Conservation (phyloP, 352 stramenopile species). For the Phytophthora chlamydospora region DNA sequence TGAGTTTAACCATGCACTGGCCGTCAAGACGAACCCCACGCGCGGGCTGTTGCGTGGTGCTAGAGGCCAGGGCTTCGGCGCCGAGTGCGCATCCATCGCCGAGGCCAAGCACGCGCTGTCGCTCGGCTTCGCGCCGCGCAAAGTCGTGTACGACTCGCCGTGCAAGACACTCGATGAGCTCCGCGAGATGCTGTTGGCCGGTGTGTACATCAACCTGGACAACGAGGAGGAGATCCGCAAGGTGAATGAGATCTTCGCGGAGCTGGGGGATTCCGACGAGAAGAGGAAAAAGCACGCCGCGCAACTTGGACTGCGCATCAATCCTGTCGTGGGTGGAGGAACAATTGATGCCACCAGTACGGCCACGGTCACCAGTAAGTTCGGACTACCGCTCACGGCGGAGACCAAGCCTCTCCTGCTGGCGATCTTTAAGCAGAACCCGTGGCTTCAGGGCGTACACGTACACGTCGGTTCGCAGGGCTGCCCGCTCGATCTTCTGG, state of each 20-base stretch:
- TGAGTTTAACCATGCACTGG: constrained; percentile 78
- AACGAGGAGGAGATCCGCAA: constrained; percentile 91
- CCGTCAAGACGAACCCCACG: constrained; percentile 84
- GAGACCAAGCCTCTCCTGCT: constrained; percentile 60
- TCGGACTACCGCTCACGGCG: constrained; percentile 80
- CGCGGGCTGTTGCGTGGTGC: constrained; percentile 67
- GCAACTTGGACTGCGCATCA: constrained; percentile 91
- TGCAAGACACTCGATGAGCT: constrained; percentile 92
- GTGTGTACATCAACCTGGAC: constrained; percentile 92
- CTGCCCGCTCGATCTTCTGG: constrained; percentile 86
- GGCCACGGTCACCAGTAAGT: constrained; percentile 91
- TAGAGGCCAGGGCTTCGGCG: constrained; percentile 56
- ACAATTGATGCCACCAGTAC: constrained; percentile 88
- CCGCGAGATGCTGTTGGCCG: constrained; percentile 70
- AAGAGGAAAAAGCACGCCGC: constrained; percentile 35
- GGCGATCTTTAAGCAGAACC: constrained; percentile 64
- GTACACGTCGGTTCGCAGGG: constrained; percentile 91
- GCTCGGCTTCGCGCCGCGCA: constrained; percentile 69
- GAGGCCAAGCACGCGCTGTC: constrained; percentile 84
- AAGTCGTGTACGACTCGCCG: constrained; percentile 92
- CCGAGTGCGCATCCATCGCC: constrained; percentile 83
- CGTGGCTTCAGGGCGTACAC: constrained; percentile 90
- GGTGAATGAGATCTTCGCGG: constrained; percentile 60
- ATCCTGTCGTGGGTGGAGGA: constrained; percentile 91
- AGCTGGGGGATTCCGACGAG: constrained; percentile 36